A percentile compares a stretch with the other conserved stretches of the same genome.
Conservation (phyloP, 2,329 filamentous ascomycete species). For the Ophiocordyceps camponoti-leonardi region DNA sequence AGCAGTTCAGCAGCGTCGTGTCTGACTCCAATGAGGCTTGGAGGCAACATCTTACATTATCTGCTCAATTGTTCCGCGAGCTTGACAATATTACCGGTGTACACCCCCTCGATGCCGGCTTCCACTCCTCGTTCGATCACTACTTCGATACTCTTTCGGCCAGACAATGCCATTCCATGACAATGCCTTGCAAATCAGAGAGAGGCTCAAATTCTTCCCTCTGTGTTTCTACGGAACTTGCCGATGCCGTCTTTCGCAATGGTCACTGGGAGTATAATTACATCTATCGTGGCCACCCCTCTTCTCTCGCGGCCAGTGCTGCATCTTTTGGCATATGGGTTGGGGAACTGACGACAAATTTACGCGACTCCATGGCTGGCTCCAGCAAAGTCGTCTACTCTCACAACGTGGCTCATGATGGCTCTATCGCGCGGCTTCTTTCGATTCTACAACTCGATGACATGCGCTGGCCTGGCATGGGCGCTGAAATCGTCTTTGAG, state of each 20-base stretch:
- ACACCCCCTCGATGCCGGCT: constrained; percentile 32
- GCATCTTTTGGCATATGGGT: constrained; percentile 56
- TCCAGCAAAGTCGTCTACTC: constrained; percentile 32
- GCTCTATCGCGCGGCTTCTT: constrained; percentile 49
- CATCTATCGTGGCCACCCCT: constrained; percentile 51
- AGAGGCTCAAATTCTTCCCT: constrained; percentile 24
- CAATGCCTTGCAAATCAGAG: constrained; percentile 48
- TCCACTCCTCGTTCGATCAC: constrained; percentile 60
- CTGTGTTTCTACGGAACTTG: constrained; percentile 46
- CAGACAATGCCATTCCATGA: constrained; percentile 57
- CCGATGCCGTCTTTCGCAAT: constrained; percentile 55
- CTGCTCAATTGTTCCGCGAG: constrained; percentile 33
- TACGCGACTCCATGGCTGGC: constrained; percentile 34
- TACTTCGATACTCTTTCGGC: constrained; percentile 76
- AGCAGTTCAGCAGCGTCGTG: constrained; percentile 25
- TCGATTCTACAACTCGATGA: constrained; percentile 52
- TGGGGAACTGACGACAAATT: constrained; percentile 50
- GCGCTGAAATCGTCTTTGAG: constrained; percentile 62
- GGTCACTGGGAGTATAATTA: constrained; percentile 71
- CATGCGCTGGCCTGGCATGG: constrained; percentile 82
- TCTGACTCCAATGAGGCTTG: constrained; percentile 31
- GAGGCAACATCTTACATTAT: constrained; percentile 43
- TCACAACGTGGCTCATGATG: constrained; percentile 72
- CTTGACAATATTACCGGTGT: constrained; percentile 58
- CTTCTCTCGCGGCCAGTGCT: constrained; percentile 43